These are phyloP conservation scores for Quillaja saponaria DNA, from an alignment of 306 rosid species.

Conservation along the genomic window DNA sequence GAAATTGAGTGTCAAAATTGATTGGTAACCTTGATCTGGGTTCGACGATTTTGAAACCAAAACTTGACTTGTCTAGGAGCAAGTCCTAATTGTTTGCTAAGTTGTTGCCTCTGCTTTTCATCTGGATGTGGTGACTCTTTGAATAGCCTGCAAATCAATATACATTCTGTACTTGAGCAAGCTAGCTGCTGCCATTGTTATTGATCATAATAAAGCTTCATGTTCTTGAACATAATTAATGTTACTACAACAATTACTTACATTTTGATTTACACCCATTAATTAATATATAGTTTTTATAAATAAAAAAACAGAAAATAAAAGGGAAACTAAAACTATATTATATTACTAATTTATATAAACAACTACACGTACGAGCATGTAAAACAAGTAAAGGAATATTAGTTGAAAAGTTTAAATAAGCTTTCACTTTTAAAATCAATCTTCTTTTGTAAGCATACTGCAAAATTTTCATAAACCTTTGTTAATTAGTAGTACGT, in stretches of 20 bases:
- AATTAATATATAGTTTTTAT: conserved; percentile 7
- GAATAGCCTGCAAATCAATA: conserved; percentile 63
- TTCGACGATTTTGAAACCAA: conserved; percentile 99
- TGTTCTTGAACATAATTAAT: too few relatives aligned
- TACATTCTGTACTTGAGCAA: too few relatives aligned
- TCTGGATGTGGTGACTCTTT: conserved; percentile 98
- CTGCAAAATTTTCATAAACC: too few relatives aligned
- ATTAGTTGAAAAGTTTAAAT: conserved; percentile 19
- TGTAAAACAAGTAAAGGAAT: conserved; percentile 35
- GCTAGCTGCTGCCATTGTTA: too few relatives aligned
- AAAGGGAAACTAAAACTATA: background rate
- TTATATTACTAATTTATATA: too few relatives aligned
- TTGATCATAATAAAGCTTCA: too few relatives aligned
- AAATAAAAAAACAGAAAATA: background rate
- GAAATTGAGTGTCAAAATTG: background rate
- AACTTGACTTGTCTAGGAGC: conserved; percentile 96
- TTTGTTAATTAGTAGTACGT: too few relatives aligned
- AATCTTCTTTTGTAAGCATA: conserved; percentile 27
- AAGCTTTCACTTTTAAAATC: conserved; percentile 32
- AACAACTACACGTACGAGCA: background rate
- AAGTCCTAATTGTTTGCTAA: conserved; percentile 89
- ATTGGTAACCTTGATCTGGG: conserved; percentile 80
- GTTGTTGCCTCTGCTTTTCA: conserved; percentile 96
- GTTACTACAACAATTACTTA: too few relatives aligned
- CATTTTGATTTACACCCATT: background rate